Conservation (phyloP, 768 basidiomycete genomes). For the Termitomyces sp. region DNA sequence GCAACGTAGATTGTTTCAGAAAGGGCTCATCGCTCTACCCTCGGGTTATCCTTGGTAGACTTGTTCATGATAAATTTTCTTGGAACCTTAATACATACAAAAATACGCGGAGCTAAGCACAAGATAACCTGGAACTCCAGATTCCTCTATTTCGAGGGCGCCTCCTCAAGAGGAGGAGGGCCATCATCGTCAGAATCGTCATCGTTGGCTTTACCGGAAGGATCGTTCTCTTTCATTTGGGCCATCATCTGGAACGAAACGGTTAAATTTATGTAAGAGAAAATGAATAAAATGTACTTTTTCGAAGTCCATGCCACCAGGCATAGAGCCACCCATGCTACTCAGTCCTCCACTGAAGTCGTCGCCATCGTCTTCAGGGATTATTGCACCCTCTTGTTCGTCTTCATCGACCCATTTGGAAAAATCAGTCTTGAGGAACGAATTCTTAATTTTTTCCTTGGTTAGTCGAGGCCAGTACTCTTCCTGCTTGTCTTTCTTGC, state of each 20-base stretch:
- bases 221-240: conserved; percentile 28
- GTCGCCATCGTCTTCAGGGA: conserved; percentile 38
- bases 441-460: conserved; percentile 75
- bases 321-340: conserved; percentile 36
- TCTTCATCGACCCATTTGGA: conserved; percentile 96
- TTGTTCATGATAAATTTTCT: background rate
- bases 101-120: background rate
- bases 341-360: conserved; percentile 41
- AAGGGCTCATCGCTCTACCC: background rate
- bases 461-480: conserved; percentile 95
- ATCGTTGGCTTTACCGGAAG: conserved; percentile 30
- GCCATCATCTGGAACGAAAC: conserved; percentile 41
- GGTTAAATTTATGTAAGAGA: background rate
- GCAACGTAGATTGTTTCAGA: background rate
- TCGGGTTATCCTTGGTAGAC: background rate
- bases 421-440: conserved; percentile 93
- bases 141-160: conserved; percentile 31
- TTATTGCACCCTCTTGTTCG: conserved; percentile 71
- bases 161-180: conserved; percentile 80
- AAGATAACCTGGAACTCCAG: background rate
- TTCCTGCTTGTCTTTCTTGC: conserved; percentile 68
- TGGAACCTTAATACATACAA: background rate
- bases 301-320: conserved; percentile 57
- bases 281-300: conserved; percentile 33
- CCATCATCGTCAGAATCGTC: conserved; percentile 59